These are phyloP conservation scores for Geotrichum restrictum DNA, from an alignment of 1,139 yeast species.

Conservation along the genomic window DNA sequence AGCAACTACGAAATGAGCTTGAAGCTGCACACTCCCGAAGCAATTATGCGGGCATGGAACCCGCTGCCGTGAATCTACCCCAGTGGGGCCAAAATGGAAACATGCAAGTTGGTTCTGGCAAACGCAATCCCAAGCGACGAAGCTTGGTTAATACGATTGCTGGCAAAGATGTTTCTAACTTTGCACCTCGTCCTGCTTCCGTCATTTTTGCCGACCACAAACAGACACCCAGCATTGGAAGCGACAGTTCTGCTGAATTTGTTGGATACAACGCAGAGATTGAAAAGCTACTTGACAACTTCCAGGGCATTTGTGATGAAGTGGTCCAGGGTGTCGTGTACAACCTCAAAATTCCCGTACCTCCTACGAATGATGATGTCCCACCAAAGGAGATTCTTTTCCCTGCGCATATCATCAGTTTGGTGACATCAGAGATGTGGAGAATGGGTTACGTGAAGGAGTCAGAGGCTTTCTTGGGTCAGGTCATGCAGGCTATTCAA, in stretches of 20 bases:
- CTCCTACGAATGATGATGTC: constrained; percentile 75
- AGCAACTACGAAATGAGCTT: constrained; percentile 63
- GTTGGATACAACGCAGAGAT: constrained; percentile 39
- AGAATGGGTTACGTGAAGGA: constrained; percentile 89
- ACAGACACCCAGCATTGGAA: constrained; percentile 28
- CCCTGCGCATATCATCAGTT: constrained; percentile 93
- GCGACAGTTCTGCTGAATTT: constrained; percentile 32
- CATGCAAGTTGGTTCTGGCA: constrained; percentile 27
- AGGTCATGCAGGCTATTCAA: constrained; percentile 84
- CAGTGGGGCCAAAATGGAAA: constrained; percentile 24
- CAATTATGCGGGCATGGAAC: constrained; percentile 18
- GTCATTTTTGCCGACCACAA: constrained; percentile 30
- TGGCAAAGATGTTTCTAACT: constrained; percentile 30
- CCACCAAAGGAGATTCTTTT: constrained; percentile 87
- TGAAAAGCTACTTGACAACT: constrained; percentile 59
- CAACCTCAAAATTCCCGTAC: constrained; percentile 83
- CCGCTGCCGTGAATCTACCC: constrained; percentile 9
- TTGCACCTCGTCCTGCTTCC: constrained; percentile 39
- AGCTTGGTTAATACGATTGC: constrained; percentile 29
- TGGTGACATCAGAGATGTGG: constrained; percentile 97
- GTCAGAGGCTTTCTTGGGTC: constrained; percentile 87
- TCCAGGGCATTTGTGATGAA: constrained; percentile 74
- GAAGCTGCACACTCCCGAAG: constrained; percentile 36
- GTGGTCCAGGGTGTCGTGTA: constrained; percentile 82
- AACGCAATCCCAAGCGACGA: constrained; percentile 36